Evolutionary conservation across 257 asterid species (phyloP), one percentile per base, ranked within the genome.

Genomic region (Nyctanthes arbortristis): DNA sequence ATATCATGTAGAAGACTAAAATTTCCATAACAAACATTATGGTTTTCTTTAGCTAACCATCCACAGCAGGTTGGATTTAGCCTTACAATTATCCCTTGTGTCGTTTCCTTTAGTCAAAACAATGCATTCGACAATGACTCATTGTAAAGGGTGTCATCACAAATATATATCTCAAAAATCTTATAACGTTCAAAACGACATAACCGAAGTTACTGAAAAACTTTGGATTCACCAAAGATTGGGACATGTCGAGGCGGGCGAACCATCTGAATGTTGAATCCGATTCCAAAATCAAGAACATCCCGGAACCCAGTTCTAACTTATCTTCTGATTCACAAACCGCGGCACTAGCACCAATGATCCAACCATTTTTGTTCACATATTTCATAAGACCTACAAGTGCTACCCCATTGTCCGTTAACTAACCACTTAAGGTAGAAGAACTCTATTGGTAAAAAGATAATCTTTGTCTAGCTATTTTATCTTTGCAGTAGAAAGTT

Each of bases 401-500:
- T n/a, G n/a, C n/a, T n/a, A n/a, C n/a, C n/a, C n/a, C n/a, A n/a
- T n/a, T n/a, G n/a, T n/a, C n/a, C n/a, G n/a, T n/a, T n/a, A n/a
- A n/a, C n/a, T n/a, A n/a, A n/a, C 3, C 20, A 7, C 40, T 30
- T 12, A 5, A 60, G 59, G 37, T 28, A n/a, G n/a, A n/a, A 29
- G 14, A 20, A 25, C n/a, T 61, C 36, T n/a, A 18, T 31, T 61
- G 65, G 33, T 20, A 43, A 34, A 27, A 43, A 64, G 12, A 20
- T 3, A 33, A 54, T 40, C 18, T 59, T 57, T n/a, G 63, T 63
- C 3, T 40, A 33, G 73, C 33, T 70, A 22, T 55, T 4, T 68
- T 31, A 69, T 72, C 58, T 65, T 66, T 71, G 16, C 79, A 93
- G 99, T 94, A 35, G 97, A 94, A 70, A 89, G 90, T 79, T 94